These are phyloP conservation scores for Abrus pulchellus DNA, from an alignment of 306 rosid genomes.

Conservation along the genomic window DNA sequence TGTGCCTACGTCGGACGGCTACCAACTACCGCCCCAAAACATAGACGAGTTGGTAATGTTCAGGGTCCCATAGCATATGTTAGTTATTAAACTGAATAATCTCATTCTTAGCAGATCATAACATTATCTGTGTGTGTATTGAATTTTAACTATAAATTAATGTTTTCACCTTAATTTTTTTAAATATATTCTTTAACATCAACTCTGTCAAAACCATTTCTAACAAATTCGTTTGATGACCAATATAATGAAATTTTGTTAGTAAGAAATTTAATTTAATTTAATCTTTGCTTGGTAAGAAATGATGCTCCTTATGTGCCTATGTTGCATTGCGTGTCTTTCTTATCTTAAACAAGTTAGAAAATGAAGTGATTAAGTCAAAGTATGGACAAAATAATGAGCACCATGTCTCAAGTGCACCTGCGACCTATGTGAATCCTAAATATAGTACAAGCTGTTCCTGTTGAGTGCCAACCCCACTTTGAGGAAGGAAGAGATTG, in stretches of 20 bases:
- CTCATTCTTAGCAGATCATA: too few relatives aligned
- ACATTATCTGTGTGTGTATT: too few relatives aligned
- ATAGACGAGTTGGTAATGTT: slow-evolving; percentile 66
- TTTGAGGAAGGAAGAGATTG: slow-evolving; percentile 27
- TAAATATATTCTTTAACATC: too few relatives aligned
- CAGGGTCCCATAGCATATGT: background rate
- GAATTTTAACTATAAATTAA: too few relatives aligned
- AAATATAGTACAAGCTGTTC: slow-evolving; percentile 11
- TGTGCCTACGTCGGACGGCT: slow-evolving; percentile 75
- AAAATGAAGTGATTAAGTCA: slow-evolving; percentile 33
- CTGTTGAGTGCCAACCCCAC: slow-evolving; percentile 41
- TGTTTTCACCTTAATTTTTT: too few relatives aligned
- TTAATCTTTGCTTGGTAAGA: too few relatives aligned
- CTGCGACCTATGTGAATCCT: background rate
- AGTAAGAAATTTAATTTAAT: background rate
- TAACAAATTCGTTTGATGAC: background rate
- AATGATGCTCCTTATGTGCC: background rate
- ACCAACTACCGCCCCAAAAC: slow-evolving; percentile 71
- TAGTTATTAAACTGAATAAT: background rate
- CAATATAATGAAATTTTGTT: background rate
- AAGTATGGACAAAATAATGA: slow-evolving; percentile 22
- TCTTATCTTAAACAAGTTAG: background rate
- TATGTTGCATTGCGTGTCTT: background rate
- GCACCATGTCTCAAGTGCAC: background rate
- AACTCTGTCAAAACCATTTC: too few relatives aligned